These are phyloP conservation scores for Nakazawaea ernobii DNA, from an alignment of 805 yeast species.

Conservation along the genomic window DNA sequence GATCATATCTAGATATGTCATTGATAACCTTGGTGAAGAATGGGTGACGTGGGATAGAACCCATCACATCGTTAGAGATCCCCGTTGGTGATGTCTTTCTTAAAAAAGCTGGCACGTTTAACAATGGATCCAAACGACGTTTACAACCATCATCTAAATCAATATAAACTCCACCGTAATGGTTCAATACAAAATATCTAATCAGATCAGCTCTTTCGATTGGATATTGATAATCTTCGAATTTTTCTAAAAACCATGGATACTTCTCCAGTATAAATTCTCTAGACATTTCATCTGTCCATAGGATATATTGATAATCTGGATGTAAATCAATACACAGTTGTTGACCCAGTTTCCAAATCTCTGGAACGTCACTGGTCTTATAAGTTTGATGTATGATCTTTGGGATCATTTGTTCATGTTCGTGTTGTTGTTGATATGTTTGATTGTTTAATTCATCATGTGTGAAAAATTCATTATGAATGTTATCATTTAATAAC, in stretches of 20 bases:
- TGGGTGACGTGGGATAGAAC: constrained; percentile 81
- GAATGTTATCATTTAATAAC: constrained; percentile 66
- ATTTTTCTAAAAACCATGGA: constrained; percentile 81
- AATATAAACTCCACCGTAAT: constrained; percentile 86
- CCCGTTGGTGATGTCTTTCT: constrained; percentile 89
- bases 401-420: constrained; percentile 68
- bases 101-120: constrained; percentile 79
- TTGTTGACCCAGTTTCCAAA: constrained; percentile 75
- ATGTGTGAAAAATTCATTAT: constrained; percentile 55
- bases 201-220: constrained; percentile 90
- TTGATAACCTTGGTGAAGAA: constrained; percentile 70
- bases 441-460: constrained; percentile 61
- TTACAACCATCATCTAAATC: constrained; percentile 89
- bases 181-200: constrained; percentile 75
- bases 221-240: constrained; percentile 72
- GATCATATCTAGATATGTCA: constrained; percentile 54
- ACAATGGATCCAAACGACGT: constrained; percentile 70
- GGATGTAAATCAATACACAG: constrained; percentile 76
- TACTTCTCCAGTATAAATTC: constrained; percentile 73
- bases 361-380: constrained; percentile 68
- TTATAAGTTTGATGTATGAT: constrained; percentile 93
- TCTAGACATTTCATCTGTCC: constrained; percentile 86
- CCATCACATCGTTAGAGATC: constrained; percentile 90
- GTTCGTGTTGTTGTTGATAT: constrained; percentile 28
- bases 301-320: constrained; percentile 78